These are phyloP conservation scores for Discostella stelligeroides DNA, from an alignment of 108 stramenopile species.

Conservation along the genomic window DNA sequence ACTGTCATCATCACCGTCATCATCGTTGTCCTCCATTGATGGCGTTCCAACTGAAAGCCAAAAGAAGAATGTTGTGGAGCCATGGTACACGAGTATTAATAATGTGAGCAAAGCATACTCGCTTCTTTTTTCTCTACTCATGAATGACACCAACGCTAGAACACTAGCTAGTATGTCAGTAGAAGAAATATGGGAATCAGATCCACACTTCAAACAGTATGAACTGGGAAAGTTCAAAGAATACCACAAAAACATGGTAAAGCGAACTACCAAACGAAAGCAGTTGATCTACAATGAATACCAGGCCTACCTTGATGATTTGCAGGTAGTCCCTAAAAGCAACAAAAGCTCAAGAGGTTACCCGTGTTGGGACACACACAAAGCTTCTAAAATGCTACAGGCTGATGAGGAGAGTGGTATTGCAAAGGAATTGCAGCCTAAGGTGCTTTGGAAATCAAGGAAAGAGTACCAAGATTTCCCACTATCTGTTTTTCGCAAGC, in stretches of 20 bases:
- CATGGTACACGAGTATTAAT: conserved; percentile 5
- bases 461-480: conserved; percentile 1
- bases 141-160: not conserved
- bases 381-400: not conserved
- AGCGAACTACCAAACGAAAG: not conserved
- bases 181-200: conserved; percentile 5
- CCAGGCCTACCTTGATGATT: not conserved
- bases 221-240: conserved; percentile 1
- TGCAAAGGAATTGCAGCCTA: not conserved
- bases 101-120: conserved; percentile 18
- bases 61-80: not conserved
- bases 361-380: not conserved
- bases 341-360: not conserved
- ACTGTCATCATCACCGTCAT: too few relatives aligned
- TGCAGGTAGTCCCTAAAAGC: not conserved
- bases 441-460: not conserved
- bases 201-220: not conserved
- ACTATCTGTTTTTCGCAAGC: not conserved
- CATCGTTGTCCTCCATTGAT: too few relatives aligned
- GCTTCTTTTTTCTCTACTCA: not conserved
- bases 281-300: not conserved
- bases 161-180: not conserved
- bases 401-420: not conserved
- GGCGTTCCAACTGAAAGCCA: too few relatives aligned
- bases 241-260: conserved; percentile 2